Evolutionary conservation across 352 stramenopile genomes (phyloP), one percentile per base, ranked within the genome.

Genomic region (Globisporangium echinulatum): DNA sequence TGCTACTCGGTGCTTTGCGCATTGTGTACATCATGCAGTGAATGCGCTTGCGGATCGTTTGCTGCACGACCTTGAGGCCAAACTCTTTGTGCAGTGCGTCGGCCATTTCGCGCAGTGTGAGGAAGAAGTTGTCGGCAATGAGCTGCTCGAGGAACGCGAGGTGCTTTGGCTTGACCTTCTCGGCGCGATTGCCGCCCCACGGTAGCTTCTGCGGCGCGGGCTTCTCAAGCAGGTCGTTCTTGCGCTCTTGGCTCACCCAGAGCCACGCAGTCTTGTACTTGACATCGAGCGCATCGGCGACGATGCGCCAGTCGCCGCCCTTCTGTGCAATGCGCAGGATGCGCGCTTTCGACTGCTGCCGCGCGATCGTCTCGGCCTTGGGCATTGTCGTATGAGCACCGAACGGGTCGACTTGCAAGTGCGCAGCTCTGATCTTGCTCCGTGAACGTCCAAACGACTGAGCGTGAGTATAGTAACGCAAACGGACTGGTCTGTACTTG

Each of bases 181-280:
- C 60, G 40, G 60, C 60, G 60, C 60, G 60, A 53, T 66, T 66
- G 53, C 60, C 60, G 4, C 60, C 60, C 60, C 60, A 66, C 1
- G 60, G 43, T 4, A 54, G 55, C n/a, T 56, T 65, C 1, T 53
- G 54, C 13, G 53, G 25, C 13, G 60, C 19, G 5, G 60, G 48
- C 13, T 47, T 57, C 54, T 66, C 60, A 33, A 61, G 48, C 46
- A 66, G 33, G 54, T 66, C 60, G 36, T n/a, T 51, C 60, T 66
- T 66, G 53, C 54, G 60, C 47, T 52, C 60, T 40, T 66, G 46
- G 39, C 54, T 66, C 54, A 66, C 60, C 60, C 60, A 66, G 33
- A 66, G 54, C 60, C 60, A 66, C 42, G 60, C 60, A 25, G 60
- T 66, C 60, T 66, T 66, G 60, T 66, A 66, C 15, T 66, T 66